phyloP scores from a whole-genome alignment of 768 basidiomycete species.

The Collybia sp. region DNA sequence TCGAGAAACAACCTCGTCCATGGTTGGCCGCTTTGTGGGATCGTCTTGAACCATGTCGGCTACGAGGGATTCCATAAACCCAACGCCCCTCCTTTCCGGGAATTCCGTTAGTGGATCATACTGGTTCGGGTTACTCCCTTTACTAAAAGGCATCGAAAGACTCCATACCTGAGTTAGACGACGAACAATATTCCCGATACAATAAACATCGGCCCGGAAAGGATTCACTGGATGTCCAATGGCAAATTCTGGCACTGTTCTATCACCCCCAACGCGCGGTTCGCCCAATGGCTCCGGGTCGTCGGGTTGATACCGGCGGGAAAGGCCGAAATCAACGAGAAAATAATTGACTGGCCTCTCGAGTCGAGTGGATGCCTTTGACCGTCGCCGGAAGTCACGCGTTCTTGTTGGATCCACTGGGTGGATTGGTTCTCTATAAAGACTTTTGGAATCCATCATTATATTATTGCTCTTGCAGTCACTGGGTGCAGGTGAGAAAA shows the following conservation, averaged over 20 bases:
- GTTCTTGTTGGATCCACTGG: not conserved
- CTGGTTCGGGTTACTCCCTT: no score
- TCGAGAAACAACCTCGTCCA: slow-evolving; percentile 22
- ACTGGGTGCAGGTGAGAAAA: not conserved
- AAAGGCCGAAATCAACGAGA: slow-evolving; percentile 6
- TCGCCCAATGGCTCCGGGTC: not conserved
- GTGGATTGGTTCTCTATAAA: slow-evolving; percentile 2
- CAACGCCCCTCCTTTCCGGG: slow-evolving; percentile 14
- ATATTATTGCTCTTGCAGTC: slow-evolving; percentile 5
- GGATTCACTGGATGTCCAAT: not conserved
- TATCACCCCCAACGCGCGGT: not conserved
- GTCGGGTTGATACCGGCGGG: not conserved
- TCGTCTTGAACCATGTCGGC: slow-evolving; percentile 17
- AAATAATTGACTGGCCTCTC: slow-evolving; percentile 5
- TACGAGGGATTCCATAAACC: slow-evolving; percentile 12
- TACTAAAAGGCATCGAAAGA: no score
- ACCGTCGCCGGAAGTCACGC: not conserved
- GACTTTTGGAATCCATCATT: slow-evolving; percentile 3
- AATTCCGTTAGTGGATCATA: no score
- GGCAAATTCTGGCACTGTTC: not conserved
- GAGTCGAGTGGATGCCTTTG: not conserved
- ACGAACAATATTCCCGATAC: slow-evolving; percentile 1
- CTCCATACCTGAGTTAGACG: slow-evolving; percentile 1
- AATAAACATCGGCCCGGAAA: slow-evolving; percentile 4
- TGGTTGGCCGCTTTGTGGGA: slow-evolving; percentile 24